A percentile compares a stretch with the other conserved stretches of the same genome.
phyloP scores from a whole-genome alignment of 2,329 filamentous ascomycete genomes.

The Shiraia sp. region DNA sequence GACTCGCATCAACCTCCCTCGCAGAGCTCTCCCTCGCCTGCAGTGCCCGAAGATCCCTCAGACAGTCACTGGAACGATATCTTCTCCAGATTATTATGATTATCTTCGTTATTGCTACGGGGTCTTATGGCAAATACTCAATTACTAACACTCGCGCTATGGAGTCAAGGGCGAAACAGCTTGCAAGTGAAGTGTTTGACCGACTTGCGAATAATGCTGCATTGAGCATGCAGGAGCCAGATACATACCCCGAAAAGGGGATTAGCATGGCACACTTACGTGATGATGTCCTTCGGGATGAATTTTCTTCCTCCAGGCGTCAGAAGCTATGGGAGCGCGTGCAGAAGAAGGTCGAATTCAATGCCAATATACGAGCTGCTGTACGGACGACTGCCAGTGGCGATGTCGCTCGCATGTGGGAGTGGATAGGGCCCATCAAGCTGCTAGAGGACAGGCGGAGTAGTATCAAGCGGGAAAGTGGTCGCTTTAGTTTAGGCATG shows the following conservation, averaged over 20 bases:
- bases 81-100: slow-evolving; percentile 72
- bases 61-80: slow-evolving; percentile 83
- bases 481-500: slow-evolving; percentile 38
- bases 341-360: slow-evolving; percentile 82
- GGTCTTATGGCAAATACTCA: slow-evolving; percentile 65
- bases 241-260: slow-evolving; percentile 71
- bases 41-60: slow-evolving; percentile 75
- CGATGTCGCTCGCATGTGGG: slow-evolving; percentile 66
- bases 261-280: slow-evolving; percentile 86
- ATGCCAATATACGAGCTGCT: slow-evolving; percentile 85
- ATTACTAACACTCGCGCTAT: slow-evolving; percentile 67
- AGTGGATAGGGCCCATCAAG: slow-evolving; percentile 66
- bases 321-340: slow-evolving; percentile 86
- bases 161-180: slow-evolving; percentile 73
- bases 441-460: slow-evolving; percentile 49
- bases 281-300: slow-evolving; percentile 83
- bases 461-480: slow-evolving; percentile 35
- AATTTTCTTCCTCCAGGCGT: slow-evolving; percentile 75
- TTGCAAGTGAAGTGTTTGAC: slow-evolving; percentile 84
- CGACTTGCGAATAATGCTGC: slow-evolving; percentile 82
- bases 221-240: slow-evolving; percentile 68
- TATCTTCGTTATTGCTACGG: slow-evolving; percentile 56
- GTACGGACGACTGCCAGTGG: slow-evolving; percentile 63
- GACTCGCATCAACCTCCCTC: slow-evolving; percentile 84
- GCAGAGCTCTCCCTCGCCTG: slow-evolving; percentile 87